A percentile compares a stretch with the other conserved stretches of the same genome.
Evolutionary conservation across 1,139 yeast genomes (phyloP).

Genomic region (Taphrina flavorubra): DNA sequence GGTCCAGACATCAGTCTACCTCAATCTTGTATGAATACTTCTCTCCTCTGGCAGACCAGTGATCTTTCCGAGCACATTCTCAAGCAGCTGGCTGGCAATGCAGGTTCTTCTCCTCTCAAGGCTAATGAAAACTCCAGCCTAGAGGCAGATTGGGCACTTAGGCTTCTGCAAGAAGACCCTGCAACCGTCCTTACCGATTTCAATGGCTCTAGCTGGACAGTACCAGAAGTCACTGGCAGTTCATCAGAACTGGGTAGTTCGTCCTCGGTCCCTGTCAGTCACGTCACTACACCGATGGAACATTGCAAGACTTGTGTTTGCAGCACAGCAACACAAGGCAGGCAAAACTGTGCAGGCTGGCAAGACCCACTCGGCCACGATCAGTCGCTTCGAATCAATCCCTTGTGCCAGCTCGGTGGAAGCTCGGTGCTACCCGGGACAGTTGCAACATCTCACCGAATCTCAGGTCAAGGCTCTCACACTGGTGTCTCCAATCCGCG

Average conservation of each 20-base stretch:
- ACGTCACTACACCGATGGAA: not conserved
- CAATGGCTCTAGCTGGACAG: not conserved
- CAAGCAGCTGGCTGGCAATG: not conserved
- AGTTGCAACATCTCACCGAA: no score
- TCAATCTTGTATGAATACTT: not conserved
- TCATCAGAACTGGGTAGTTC: no score
- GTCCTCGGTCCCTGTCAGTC: no score
- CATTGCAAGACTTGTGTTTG: constrained; percentile 5
- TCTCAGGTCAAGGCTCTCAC: no score
- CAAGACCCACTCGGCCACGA: not conserved
- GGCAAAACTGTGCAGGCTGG: not conserved
- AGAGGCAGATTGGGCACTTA: not conserved
- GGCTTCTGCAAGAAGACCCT: not conserved
- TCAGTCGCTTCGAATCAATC: not conserved
- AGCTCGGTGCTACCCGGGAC: no score
- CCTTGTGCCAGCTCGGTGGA: not conserved
- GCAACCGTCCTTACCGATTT: not conserved
- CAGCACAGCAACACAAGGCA: not conserved
- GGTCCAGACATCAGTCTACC: not conserved
- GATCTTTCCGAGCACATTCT: not conserved
- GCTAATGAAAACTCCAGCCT: not conserved
- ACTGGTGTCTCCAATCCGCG: not conserved
- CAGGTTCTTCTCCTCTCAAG: not conserved
- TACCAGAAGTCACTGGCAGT: not conserved
- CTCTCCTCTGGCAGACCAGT: not conserved